Base-by-base conservation (phyloP, 2,329 filamentous ascomycete genomes). In the Colletotrichum sp. region DNA sequence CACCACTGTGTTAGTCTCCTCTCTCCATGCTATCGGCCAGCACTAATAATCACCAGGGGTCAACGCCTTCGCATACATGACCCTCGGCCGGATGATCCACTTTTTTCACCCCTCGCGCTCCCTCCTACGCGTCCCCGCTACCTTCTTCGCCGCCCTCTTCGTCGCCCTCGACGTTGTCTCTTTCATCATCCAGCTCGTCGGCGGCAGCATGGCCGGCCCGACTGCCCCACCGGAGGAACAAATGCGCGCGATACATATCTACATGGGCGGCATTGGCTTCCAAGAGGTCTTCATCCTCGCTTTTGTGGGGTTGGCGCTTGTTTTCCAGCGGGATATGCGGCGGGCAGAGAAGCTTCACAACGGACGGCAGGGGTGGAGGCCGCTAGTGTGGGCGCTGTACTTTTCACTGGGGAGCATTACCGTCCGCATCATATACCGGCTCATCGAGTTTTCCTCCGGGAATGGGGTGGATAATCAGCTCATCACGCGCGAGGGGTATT, bases 241-340 rank as follows among this genome's bases (percentile, higher is more conserved):
- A 28, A 75, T 81, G 32, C 77, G 71, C 24, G 85, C 82, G 2
- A 83, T 87, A 1, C 82, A 86, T 66, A 82, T 88, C 73, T 73
- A 90, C 80, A 91, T 89, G 87, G 88, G 85, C 13, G 89, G 89
- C 1, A 88, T 91, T 18, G 88, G 85, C 0, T 79, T 90, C 0
- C 89, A 91, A 76, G 82, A 90, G 76, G 79, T 87, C 34, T 89
- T 89, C 73, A 88, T 90, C 70, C 73, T 90, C 4, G 66, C 86
- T n/a, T 89, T 91, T 75, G 78, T 85, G 3, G 79, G 76, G 0
- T 80, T 90, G 3, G 81, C 84, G 0, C 81, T 86, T 36, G 80
- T 81, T 21, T 86, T 89, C 58, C 83, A 86, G 32, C 75, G 79
- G 3, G 79, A 81, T 8, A 80, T 85, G 77, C 32, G 79, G 2